A percentile compares a stretch with the other conserved stretches of the same genome.
Evolutionary conservation across 345 rosid genomes (phyloP).

Genomic region (Trapa bicornis): DNA sequence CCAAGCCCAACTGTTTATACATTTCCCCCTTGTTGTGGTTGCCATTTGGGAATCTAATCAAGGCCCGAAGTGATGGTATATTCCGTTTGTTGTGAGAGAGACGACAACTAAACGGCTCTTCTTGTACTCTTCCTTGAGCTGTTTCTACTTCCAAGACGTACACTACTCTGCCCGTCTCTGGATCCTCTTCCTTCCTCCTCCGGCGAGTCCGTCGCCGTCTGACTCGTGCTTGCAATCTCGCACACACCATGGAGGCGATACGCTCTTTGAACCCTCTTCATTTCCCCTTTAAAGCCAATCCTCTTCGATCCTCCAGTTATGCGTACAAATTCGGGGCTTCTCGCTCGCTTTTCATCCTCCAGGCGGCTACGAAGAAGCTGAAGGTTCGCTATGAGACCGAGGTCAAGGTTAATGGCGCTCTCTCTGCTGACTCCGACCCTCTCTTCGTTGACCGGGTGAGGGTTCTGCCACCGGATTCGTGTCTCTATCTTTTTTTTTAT

Average conservation of each 20-base stretch:
- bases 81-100: no score
- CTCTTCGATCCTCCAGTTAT: background rate
- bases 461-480: conserved; percentile 16
- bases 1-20: no score
- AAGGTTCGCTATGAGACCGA: conserved; percentile 42
- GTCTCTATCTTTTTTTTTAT: background rate
- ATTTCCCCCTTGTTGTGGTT: no score
- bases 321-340: conserved; percentile 6
- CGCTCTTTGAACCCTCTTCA: background rate
- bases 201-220: no score
- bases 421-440: conserved; percentile 43
- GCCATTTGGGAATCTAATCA: no score
- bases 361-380: conserved; percentile 18
- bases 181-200: no score
- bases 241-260: background rate
- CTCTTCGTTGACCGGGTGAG: conserved; percentile 56
- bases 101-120: no score
- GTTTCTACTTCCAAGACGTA: no score
- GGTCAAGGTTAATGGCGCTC: conserved; percentile 41
- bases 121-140: no score
- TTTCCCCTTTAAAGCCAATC: background rate
- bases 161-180: no score
- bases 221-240: no score
- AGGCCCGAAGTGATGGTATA: no score
- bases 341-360: conserved; percentile 17